Evolutionary conservation across 805 yeast genomes (phyloP).

Genomic region (Teunomyces barrocoloradensis): DNA sequence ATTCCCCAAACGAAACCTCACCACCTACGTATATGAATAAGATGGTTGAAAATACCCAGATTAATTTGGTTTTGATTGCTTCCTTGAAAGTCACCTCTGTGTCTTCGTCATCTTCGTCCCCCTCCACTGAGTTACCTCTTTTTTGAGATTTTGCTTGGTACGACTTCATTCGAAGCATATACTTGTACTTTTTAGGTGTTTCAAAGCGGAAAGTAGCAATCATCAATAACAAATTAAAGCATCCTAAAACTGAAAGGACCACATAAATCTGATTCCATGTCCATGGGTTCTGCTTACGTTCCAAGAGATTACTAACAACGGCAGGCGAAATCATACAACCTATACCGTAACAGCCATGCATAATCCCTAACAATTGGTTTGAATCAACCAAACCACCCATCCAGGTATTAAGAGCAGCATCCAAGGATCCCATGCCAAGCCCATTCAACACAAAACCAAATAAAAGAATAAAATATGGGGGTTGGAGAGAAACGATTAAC

Average conservation of each 20-base stretch:
- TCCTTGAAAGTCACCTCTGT: conserved; percentile 25
- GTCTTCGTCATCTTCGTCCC: not conserved
- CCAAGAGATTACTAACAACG: conserved; percentile 40
- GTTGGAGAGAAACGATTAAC: conserved; percentile 34
- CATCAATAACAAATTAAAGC: conserved; percentile 20
- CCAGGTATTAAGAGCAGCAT: conserved; percentile 56
- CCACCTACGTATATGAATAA: conserved; percentile 52
- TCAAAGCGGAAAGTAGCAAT: conserved; percentile 37
- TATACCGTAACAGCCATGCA: conserved; percentile 53
- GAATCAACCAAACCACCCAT: conserved; percentile 46
- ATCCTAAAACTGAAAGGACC: conserved; percentile 29
- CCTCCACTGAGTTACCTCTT: conserved; percentile 10
- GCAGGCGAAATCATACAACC: conserved; percentile 55
- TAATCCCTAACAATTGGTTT: conserved; percentile 49
- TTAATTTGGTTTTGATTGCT: conserved; percentile 32
- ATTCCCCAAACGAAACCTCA: conserved; percentile 52
- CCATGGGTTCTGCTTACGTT: conserved; percentile 37
- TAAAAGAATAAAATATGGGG: conserved; percentile 43
- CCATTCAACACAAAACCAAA: conserved; percentile 45
- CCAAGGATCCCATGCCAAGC: conserved; percentile 54
- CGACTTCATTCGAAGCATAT: conserved; percentile 28
- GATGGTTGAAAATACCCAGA: conserved; percentile 40
- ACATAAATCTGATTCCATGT: conserved; percentile 48
- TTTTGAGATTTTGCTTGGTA: conserved; percentile 27
- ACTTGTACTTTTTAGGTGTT: conserved; percentile 44